Conservation (phyloP, 345 rosid genomes). For the Euclidium syriacum region DNA sequence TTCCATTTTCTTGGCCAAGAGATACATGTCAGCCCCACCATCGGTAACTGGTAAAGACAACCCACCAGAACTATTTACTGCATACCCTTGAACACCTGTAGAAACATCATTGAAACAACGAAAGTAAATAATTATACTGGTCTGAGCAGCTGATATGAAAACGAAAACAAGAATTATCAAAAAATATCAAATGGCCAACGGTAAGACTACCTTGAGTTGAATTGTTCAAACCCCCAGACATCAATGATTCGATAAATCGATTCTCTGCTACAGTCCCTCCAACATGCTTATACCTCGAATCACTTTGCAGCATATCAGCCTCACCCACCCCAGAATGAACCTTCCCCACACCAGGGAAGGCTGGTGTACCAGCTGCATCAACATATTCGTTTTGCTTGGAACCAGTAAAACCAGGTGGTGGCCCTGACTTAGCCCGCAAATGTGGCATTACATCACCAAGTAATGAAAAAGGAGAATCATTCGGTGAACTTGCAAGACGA, state of each 20-base stretch:
- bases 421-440: slow-evolving; percentile 87
- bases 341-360: slow-evolving; percentile 44
- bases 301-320: slow-evolving; percentile 50
- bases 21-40: slow-evolving; percentile 53
- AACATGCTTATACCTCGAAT: slow-evolving; percentile 47
- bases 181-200: not conserved
- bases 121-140: not conserved
- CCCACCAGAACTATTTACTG: slow-evolving; percentile 46
- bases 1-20: slow-evolving; percentile 65
- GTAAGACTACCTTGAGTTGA: slow-evolving; percentile 56
- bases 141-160: not conserved
- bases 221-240: slow-evolving; percentile 55
- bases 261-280: slow-evolving; percentile 80
- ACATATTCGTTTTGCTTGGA: slow-evolving; percentile 56
- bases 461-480: slow-evolving; percentile 58
- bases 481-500: slow-evolving; percentile 58
- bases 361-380: slow-evolving; percentile 46
- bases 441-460: slow-evolving; percentile 99
- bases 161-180: not conserved
- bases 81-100: slow-evolving; percentile 64
- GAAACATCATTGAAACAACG: slow-evolving; percentile 16
- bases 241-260: slow-evolving; percentile 87
- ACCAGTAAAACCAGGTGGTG: slow-evolving; percentile 92
- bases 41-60: slow-evolving; percentile 48
- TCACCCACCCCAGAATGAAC: slow-evolving; percentile 39